Percentiles rank a stretch among this genome's conserved stretches.
Evolutionary conservation across 257 asterid species (phyloP).

Genomic region (Phtheirospermum japonicum): DNA sequence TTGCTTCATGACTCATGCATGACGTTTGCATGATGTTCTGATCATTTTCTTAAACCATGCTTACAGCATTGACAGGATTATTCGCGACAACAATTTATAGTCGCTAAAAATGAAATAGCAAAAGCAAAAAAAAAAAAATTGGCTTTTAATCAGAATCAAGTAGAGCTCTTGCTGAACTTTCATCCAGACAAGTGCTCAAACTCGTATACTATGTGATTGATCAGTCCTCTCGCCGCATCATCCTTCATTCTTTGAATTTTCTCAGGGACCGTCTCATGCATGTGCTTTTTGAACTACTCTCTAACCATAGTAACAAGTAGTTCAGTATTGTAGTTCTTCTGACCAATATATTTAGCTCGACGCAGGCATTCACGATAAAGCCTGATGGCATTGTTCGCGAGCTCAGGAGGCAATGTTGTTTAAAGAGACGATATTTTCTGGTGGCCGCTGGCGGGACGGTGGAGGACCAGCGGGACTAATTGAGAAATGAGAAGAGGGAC

Average conservation of each 20-base stretch:
- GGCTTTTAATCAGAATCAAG: constrained; percentile 30
- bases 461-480: too few relatives aligned
- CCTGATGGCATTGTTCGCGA: constrained; percentile 79
- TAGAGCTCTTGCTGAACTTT: constrained; percentile 49
- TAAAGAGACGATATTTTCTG: constrained; percentile 79
- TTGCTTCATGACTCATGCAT: too few relatives aligned
- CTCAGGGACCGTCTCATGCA: constrained; percentile 90
- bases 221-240: constrained; percentile 89
- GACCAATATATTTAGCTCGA: constrained; percentile 87
- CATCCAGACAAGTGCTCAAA: constrained; percentile 68
- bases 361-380: constrained; percentile 90
- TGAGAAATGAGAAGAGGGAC: too few relatives aligned
- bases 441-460: too few relatives aligned
- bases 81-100: not conserved
- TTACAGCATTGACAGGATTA: not conserved
- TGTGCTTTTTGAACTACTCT: constrained; percentile 75
- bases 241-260: constrained; percentile 82
- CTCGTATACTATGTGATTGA: constrained; percentile 87
- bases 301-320: constrained; percentile 75
- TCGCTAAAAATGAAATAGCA: not conserved
- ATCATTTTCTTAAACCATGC: too few relatives aligned
- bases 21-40: too few relatives aligned
- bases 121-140: not conserved
- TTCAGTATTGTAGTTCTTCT: constrained; percentile 82
- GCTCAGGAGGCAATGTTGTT: constrained; percentile 93